Conservation (phyloP, 148 eudicot species). For the Rhododendron ovatum region DNA sequence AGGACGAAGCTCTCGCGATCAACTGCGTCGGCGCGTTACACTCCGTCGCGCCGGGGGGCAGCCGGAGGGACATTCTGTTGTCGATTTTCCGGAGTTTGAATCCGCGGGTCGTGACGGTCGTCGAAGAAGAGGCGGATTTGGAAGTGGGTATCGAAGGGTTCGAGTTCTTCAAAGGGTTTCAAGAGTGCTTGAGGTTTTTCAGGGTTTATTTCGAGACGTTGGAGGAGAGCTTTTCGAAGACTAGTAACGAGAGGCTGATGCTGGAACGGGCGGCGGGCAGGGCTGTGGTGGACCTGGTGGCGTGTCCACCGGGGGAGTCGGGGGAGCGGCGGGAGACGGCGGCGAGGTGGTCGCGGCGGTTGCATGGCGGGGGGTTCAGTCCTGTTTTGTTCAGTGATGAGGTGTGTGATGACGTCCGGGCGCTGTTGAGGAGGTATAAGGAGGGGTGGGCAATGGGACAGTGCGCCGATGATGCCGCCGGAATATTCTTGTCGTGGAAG, state of each 20-base stretch:
- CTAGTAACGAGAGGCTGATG: constrained; percentile 84
- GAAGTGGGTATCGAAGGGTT: constrained; percentile 47
- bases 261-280: constrained; percentile 79
- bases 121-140: constrained; percentile 86
- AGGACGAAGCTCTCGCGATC: constrained; percentile 74
- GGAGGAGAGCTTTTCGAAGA: constrained; percentile 67
- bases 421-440: constrained; percentile 83
- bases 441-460: constrained; percentile 84
- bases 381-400: constrained; percentile 66
- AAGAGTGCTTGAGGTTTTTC: constrained; percentile 80
- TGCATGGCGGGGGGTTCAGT: constrained; percentile 50
- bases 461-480: constrained; percentile 38
- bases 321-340: constrained; percentile 76
- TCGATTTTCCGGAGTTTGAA: constrained; percentile 43
- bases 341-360: constrained; percentile 55
- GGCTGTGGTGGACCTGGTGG: constrained; percentile 74
- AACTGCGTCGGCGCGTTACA: constrained; percentile 73
- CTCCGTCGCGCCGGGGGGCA: constrained; percentile 29
- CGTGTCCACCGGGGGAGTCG: constrained; percentile 59
- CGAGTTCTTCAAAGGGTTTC: constrained; percentile 63
- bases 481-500: constrained; percentile 84
- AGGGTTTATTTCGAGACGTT: constrained; percentile 79
- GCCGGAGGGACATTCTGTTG: constrained; percentile 45
- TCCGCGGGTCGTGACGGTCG: constrained; percentile 72
- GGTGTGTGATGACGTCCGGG: constrained; percentile 82